phyloP scores from a whole-genome alignment of 345 rosid genomes.

The Citropsis articulata region DNA sequence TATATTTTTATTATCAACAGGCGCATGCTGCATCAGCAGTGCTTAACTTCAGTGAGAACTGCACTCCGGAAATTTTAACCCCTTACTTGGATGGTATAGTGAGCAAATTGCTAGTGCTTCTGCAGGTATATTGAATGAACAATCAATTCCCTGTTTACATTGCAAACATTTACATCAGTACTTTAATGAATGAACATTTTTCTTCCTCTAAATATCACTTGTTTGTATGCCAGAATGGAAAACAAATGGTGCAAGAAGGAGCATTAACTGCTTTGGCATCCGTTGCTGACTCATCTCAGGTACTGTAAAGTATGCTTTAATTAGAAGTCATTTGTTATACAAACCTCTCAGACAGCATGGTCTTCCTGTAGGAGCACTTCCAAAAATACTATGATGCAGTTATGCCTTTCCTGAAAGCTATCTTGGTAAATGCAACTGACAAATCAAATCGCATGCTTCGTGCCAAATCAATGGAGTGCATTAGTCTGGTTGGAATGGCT shows the following conservation, averaged over 20 bases:
- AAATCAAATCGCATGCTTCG: conserved; percentile 98
- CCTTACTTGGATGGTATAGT: conserved; percentile 90
- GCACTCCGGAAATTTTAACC: conserved; percentile 89
- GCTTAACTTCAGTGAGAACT: conserved; percentile 97
- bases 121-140: conserved; percentile 57
- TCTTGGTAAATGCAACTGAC: conserved; percentile 93
- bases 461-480: conserved; percentile 99
- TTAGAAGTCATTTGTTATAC: background rate
- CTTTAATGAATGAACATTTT: conserved; percentile 2
- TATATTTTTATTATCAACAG: conserved; percentile 41
- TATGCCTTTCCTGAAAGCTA: conserved; percentile 94
- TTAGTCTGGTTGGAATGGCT: conserved; percentile 99
- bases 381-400: conserved; percentile 97
- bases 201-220: conserved; percentile 8
- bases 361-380: conserved; percentile 77
- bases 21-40: conserved; percentile 99
- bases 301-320: conserved; percentile 17
- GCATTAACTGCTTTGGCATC: conserved; percentile 99
- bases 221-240: conserved; percentile 65
- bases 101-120: conserved; percentile 88
- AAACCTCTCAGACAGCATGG: conserved; percentile 16
- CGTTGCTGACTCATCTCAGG: conserved; percentile 99
- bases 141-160: background rate
- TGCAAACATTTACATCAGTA: background rate
- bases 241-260: conserved; percentile 99